A percentile compares a stretch with the other conserved stretches of the same genome.
These are phyloP conservation scores for Carex parvula DNA, from an alignment of 176 grass and related monocot genomes.

Conservation along the genomic window DNA sequence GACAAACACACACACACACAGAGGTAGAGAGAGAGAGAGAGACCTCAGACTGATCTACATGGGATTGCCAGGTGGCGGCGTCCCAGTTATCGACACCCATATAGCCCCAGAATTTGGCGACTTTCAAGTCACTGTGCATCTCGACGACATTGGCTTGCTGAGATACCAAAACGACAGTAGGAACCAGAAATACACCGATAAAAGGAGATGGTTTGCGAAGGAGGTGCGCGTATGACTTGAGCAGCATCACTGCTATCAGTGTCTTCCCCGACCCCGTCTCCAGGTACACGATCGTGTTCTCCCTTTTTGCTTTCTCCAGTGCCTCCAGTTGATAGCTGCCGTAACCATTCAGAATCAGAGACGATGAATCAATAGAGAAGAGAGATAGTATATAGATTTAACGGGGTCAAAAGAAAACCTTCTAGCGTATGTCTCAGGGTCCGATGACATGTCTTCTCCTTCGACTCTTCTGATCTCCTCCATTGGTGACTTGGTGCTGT, in stretches of 20 bases:
- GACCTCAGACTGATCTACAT: conserved; percentile 38
- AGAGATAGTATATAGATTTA: too few species aligned
- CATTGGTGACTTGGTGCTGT: background rate
- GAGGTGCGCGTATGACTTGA: conserved; percentile 49
- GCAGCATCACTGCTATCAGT: conserved; percentile 73
- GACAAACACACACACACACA: background rate
- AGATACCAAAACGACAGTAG: conserved; percentile 58
- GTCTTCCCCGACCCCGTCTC: conserved; percentile 82
- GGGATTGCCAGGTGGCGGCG: conserved; percentile 27
- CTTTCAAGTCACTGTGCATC: conserved; percentile 59
- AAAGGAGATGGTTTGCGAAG: conserved; percentile 36
- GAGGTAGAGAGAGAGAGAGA: too few species aligned
- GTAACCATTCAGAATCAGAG: background rate
- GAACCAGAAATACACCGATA: conserved; percentile 73
- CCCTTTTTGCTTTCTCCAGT: conserved; percentile 55
- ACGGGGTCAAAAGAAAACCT: conserved; percentile 16
- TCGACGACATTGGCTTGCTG: conserved; percentile 63
- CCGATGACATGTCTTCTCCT: background rate
- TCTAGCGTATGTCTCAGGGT: conserved; percentile 28
- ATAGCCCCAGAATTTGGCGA: conserved; percentile 50
- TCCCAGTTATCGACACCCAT: conserved; percentile 62
- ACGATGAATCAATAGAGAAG: background rate
- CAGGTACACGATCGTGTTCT: conserved; percentile 69
- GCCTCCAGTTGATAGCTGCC: conserved; percentile 83
- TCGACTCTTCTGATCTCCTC: background rate